These are phyloP conservation scores for Erysimum pusillum DNA, from an alignment of 441 rosid species.

Conservation along the genomic window DNA sequence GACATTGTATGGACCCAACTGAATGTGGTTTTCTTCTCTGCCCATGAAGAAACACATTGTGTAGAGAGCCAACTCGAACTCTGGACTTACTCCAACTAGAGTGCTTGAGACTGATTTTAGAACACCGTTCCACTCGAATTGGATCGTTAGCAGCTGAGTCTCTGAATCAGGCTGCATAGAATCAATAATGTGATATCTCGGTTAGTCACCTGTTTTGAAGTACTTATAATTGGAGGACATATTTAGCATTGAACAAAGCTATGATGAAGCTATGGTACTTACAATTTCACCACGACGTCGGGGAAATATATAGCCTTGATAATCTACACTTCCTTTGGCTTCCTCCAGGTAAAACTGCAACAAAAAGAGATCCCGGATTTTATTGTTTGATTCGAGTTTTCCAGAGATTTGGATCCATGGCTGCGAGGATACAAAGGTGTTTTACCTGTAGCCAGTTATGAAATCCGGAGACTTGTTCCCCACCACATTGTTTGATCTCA, in stretches of 20 bases:
- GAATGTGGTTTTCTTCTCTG: conserved; percentile 78
- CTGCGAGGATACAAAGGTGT: not conserved
- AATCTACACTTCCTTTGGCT: conserved; percentile 85
- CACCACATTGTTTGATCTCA: conserved; percentile 79
- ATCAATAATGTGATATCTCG: not conserved
- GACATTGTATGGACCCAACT: conserved; percentile 83
- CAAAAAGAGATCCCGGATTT: not conserved
- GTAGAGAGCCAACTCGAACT: conserved; percentile 89
- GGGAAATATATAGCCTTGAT: conserved; percentile 92
- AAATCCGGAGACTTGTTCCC: conserved; percentile 87
- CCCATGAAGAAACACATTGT: conserved; percentile 85
- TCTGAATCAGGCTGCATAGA: conserved; percentile 78
- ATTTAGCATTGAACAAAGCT: not conserved
- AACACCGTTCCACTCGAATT: conserved; percentile 93
- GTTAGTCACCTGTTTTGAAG: not conserved
- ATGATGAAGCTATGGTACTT: conserved; percentile 48
- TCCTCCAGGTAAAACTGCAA: conserved; percentile 86
- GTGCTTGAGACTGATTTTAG: conserved; percentile 90
- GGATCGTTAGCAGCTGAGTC: conserved; percentile 82
- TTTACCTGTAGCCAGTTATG: conserved; percentile 98
- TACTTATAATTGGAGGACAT: not conserved
- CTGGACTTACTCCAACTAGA: conserved; percentile 90
- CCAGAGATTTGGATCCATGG: not conserved
- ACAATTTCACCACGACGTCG: conserved; percentile 73
- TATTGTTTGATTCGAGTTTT: not conserved